Evolutionary conservation across 2,329 filamentous ascomycete species (phyloP).

Genomic region (Ceratocystis eucalypticola): DNA sequence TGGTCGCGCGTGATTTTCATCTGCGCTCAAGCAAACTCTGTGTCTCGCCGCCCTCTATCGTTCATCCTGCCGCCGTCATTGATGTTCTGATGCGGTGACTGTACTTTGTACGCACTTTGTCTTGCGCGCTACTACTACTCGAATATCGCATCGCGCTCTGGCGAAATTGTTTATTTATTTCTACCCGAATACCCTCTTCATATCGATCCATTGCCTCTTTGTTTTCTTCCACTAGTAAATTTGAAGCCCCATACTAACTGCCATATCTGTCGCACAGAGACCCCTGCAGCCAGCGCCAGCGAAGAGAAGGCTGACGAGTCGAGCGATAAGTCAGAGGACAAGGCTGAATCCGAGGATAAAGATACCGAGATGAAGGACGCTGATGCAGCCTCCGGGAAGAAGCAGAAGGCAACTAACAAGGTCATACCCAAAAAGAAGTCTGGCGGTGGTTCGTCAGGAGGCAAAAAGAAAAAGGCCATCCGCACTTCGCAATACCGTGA

Average conservation of each 20-base stretch:
- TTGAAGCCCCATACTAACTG: neutral
- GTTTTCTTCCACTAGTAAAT: neutral
- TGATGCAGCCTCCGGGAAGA: conserved; percentile 29
- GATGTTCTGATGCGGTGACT: no score
- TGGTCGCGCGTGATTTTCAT: conserved; percentile 4
- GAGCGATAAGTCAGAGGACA: conserved; percentile 16
- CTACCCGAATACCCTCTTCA: neutral
- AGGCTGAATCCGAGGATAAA: conserved; percentile 17
- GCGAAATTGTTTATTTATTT: neutral
- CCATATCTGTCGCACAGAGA: conserved; percentile 20
- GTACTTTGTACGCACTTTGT: neutral
- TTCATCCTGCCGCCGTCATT: neutral
- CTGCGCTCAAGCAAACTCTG: conserved; percentile 3
- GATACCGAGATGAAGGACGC: conserved; percentile 21
- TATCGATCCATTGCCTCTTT: neutral
- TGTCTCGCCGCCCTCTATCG: neutral
- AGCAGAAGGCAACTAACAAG: conserved; percentile 30
- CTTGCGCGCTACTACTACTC: neutral
- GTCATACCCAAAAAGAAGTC: conserved; percentile 54
- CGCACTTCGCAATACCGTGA: conserved; percentile 59
- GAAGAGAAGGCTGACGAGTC: conserved; percentile 10
- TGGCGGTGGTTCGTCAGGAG: conserved; percentile 49
- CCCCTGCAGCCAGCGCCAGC: conserved; percentile 10
- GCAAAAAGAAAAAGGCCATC: conserved; percentile 76
- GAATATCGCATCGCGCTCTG: neutral